Evolutionary conservation across 805 yeast species (phyloP).

Genomic region (Starmerella geochares): DNA sequence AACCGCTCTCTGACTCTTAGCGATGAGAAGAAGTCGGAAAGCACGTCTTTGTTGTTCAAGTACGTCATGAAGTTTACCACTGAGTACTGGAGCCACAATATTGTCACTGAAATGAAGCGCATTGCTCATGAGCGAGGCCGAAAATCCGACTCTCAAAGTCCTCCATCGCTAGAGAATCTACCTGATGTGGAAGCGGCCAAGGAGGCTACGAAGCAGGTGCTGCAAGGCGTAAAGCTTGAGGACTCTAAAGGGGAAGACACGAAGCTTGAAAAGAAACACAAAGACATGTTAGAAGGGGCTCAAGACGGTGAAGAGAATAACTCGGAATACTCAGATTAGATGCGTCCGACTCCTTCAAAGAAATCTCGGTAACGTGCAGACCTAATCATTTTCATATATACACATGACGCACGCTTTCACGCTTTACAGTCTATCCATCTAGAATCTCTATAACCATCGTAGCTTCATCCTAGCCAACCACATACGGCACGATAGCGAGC

Average conservation of each 20-base stretch:
- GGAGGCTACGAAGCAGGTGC: slow-evolving; percentile 13
- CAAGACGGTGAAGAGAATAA: neutral
- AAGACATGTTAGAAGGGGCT: too few relatives aligned
- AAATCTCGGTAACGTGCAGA: too few relatives aligned
- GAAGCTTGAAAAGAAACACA: neutral
- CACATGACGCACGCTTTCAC: neutral
- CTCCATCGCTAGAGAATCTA: neutral
- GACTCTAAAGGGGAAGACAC: neutral
- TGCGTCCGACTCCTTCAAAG: neutral
- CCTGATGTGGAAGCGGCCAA: slow-evolving; percentile 7
- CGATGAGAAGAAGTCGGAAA: slow-evolving; percentile 64
- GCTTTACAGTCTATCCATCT: too few relatives aligned
- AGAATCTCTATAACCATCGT: too few relatives aligned
- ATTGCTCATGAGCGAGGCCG: slow-evolving; percentile 22
- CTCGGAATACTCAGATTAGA: neutral
- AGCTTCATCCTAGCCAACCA: neutral
- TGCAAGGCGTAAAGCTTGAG: slow-evolving; percentile 3
- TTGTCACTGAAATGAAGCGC: slow-evolving; percentile 64
- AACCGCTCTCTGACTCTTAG: slow-evolving; percentile 79
- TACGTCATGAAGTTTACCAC: slow-evolving; percentile 91
- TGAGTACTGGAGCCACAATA: slow-evolving; percentile 93
- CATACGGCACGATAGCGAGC: neutral
- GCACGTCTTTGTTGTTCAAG: slow-evolving; percentile 72
- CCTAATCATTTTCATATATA: neutral
- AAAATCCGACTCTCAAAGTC: neutral